Evolutionary conservation across 257 asterid genomes (phyloP), one percentile per base, ranked within the genome.

Genomic region (Nyctanthes arbortristis): DNA sequence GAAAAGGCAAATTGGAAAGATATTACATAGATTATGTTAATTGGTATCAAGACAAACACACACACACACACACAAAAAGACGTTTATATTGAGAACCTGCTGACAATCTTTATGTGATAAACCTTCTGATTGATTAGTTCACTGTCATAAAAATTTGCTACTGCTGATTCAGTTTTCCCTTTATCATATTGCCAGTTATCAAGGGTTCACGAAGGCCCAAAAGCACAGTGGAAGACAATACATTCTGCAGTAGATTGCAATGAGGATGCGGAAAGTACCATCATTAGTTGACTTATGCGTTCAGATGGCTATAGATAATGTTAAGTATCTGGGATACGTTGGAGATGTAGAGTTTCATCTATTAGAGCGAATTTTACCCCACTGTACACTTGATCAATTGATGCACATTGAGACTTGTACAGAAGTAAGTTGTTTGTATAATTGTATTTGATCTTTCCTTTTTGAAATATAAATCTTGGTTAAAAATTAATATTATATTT

Each of bases 291-390:
- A 92, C 80, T 80, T 90, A 18, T 88, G 95, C 74, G 91, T 92
- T 68, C 87, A 69, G 76, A 20, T 73, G 62, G 97, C 91, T 8
- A 73, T 93, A 73, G 88, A 82, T 74, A 87, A 91, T 80, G 84
- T 89, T 69, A 74, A 89, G 69, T 87, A 90, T 82, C 85, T 93
- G 29, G 96, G 98, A 52, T 82, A 93, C 82, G 96, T 93, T 75
- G 97, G 98, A 49, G 91, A 83, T 76, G 83, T 92, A 4, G 98
- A 93, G 25, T 34, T 2, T 69, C 84, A 86, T 76, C 91, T 93
- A 62, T 79, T 93, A 54, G 96, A 85, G 35, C 96, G 96, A 60
- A 77, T 93, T 78, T 73, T 93, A 55, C 80, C 90, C 39, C 97
- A 91, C 69, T 91, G 99, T 74, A 68, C 90, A 4, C 71, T 84